Base-by-base conservation (phyloP, 768 basidiomycete genomes). In the Termitomyces sp. region DNA sequence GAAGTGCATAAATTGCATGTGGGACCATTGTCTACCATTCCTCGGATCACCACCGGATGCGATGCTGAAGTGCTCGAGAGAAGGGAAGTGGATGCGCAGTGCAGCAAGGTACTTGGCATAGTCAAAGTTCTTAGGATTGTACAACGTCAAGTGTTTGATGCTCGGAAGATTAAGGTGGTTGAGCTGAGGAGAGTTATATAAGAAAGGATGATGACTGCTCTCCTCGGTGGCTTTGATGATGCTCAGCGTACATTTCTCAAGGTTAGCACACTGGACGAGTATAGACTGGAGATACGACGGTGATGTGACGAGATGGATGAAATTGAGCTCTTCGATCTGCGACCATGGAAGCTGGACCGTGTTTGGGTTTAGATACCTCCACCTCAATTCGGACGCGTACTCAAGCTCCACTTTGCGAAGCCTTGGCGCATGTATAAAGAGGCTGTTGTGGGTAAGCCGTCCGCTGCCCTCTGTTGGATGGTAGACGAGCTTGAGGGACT, bases 61-160 rank as follows among this genome's bases (percentile, higher is more conserved):
- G 5, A 54, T 23, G 29, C 41, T 7, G 23, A 62, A 53, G 16
- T 57, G 55, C 23, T 62, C 55, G 4, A 62, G 35, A 8, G 31
- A 31, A 12, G 61, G 53, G 40, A 62, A 54, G 14, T 46, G 40
- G 4, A 62, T 40, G 14, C 53, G 50, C 5, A 53, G 16, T 1
- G 29, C 25, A 21, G 41, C 25, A 4, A 60, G 40, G 32, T 59
- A 62, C 10, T 57, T 59, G 32, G 12, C 6, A 34, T 57, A 62
- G 32, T 62, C 48, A 27, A 53, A 57, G 48, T 60, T 54, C 12
- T 51, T 57, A 16, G 42, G 45, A 31, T 59, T 62, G 34, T 53
- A 56, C n/a, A 62, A 48, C 34, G 59, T 60, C 11, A 62, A 32
- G 19, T 34, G 32, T 2, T 47, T 54, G 54, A 62, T 19, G 46